Conservation (phyloP, 2,329 filamentous ascomycete genomes). For the Calycina marina region DNA sequence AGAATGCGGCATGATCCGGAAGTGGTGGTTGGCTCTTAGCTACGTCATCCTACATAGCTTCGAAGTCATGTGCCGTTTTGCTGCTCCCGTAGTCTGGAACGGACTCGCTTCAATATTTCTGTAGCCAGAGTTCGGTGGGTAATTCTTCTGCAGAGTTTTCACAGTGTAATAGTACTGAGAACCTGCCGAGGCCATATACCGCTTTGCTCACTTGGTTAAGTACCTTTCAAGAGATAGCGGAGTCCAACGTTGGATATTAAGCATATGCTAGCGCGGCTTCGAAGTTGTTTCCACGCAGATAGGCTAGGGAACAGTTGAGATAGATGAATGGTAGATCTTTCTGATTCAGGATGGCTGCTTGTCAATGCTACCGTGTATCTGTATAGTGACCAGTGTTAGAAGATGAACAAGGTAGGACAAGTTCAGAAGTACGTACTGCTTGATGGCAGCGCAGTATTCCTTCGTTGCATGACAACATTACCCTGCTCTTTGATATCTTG, state of each 20-base stretch:
- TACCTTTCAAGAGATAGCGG: conserved; percentile 2
- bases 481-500: conserved; percentile 5
- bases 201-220: conserved; percentile 4
- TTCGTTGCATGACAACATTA: conserved; percentile 2
- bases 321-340: conserved; percentile 13
- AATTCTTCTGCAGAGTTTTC: conserved; percentile 2
- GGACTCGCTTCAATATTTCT: conserved; percentile 2
- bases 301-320: conserved; percentile 25
- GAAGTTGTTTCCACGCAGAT: conserved; percentile 20
- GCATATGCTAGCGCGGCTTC: conserved; percentile 24
- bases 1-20: conserved; percentile 10
- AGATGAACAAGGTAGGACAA: conserved; percentile 9
- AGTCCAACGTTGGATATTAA: background rate
- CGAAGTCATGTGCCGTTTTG: conserved; percentile 8
- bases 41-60: conserved; percentile 6
- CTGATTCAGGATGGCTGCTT: conserved; percentile 20
- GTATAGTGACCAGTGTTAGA: conserved; percentile 9
- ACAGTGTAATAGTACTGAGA: conserved; percentile 5
- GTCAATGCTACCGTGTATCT: conserved; percentile 10
- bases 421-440: conserved; percentile 1
- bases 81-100: conserved; percentile 7
- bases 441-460: conserved; percentile 3
- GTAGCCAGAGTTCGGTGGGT: conserved; percentile 3
- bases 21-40: conserved; percentile 3
- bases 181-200: conserved; percentile 5